phyloP scores from a whole-genome alignment of 805 yeast species.

The Lachancea cidri region DNA sequence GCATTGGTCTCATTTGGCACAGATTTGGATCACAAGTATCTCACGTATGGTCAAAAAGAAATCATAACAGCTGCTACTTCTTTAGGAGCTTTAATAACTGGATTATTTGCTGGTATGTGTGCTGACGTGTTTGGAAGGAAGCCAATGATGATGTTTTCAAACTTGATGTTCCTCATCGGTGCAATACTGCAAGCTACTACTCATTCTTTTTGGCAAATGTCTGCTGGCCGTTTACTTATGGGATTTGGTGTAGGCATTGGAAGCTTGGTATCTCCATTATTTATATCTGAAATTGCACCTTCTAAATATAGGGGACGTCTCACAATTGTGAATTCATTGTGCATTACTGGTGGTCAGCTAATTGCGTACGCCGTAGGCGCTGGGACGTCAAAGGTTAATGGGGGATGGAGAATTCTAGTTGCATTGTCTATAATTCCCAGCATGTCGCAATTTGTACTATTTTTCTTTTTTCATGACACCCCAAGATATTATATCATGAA shows the following conservation, averaged over 20 bases:
- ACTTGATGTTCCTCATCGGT: slow-evolving; percentile 76
- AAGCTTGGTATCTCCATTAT: slow-evolving; percentile 84
- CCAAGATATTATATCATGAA: slow-evolving; percentile 83
- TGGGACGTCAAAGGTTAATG: slow-evolving; percentile 61
- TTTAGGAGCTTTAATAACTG: slow-evolving; percentile 81
- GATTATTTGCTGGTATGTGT: slow-evolving; percentile 68
- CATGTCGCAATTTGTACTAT: slow-evolving; percentile 64
- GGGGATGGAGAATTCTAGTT: slow-evolving; percentile 92
- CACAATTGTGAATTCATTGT: slow-evolving; percentile 80
- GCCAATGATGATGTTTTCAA: slow-evolving; percentile 76
- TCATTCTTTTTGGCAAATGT: slow-evolving; percentile 81
- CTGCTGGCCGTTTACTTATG: slow-evolving; percentile 83
- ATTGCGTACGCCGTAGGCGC: slow-evolving; percentile 92
- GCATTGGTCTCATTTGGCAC: slow-evolving; percentile 82
- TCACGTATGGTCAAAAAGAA: slow-evolving; percentile 77
- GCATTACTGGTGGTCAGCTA: slow-evolving; percentile 92
- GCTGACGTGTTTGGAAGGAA: slow-evolving; percentile 86
- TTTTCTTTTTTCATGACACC: slow-evolving; percentile 87
- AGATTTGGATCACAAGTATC: slow-evolving; percentile 53
- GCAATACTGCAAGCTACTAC: slow-evolving; percentile 81
- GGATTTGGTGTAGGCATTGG: slow-evolving; percentile 97
- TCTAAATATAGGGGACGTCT: slow-evolving; percentile 85
- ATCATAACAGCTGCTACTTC: slow-evolving; percentile 91
- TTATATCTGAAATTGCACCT: slow-evolving; percentile 90
- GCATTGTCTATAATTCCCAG: slow-evolving; percentile 90